Evolutionary conservation across 805 yeast genomes (phyloP).

Genomic region (Metschnikowia koreensis): DNA sequence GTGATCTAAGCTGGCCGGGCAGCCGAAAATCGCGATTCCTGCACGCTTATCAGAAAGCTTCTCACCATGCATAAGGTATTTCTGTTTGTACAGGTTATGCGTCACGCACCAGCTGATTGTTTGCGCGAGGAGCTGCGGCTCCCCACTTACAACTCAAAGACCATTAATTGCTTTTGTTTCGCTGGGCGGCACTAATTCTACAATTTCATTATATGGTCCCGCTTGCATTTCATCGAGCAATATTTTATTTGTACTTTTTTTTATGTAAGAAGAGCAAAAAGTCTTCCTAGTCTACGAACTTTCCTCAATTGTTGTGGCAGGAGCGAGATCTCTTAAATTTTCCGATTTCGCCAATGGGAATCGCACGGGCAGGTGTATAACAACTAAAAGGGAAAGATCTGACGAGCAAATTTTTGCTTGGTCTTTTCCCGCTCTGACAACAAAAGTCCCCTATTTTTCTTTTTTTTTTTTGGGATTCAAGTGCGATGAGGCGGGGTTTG

Average conservation of each 20-base stretch:
- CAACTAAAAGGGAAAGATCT: background rate
- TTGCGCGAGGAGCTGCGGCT: slow-evolving; percentile 2
- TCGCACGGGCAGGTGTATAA: background rate
- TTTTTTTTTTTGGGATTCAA: too few relatives aligned
- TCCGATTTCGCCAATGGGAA: background rate
- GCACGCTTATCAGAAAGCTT: background rate
- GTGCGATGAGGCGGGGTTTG: background rate
- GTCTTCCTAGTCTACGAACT: too few relatives aligned
- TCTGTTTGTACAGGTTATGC: slow-evolving; percentile 1
- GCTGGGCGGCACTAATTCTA: background rate
- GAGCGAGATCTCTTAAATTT: background rate
- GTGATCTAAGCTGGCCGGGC: slow-evolving; percentile 3
- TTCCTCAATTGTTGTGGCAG: too few relatives aligned
- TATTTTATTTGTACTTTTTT: too few relatives aligned
- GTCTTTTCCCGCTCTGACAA: background rate
- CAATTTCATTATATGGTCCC: background rate
- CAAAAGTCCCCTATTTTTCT: background rate
- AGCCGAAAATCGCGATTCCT: background rate
- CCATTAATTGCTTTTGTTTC: background rate
- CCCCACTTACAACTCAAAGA: background rate
- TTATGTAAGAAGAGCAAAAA: too few relatives aligned
- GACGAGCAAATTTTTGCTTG: background rate
- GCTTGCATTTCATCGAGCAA: background rate
- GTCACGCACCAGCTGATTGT: slow-evolving; percentile 7
- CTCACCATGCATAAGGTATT: slow-evolving; percentile 2